Conservation (phyloP, 73 alveolate species). For the Tetrahymena malaccensis region DNA sequence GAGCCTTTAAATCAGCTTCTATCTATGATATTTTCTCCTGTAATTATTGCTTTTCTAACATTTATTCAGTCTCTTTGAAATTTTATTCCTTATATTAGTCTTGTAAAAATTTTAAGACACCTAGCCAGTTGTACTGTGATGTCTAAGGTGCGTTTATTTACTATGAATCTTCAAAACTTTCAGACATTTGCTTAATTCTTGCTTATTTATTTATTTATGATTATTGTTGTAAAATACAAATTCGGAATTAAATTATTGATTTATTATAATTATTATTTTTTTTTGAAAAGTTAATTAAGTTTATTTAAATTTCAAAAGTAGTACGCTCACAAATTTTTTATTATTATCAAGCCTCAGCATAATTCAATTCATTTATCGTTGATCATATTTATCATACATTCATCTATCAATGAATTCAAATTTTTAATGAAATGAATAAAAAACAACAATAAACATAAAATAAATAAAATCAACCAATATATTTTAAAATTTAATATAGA, state of each 20-base stretch:
- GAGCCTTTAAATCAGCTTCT: slow-evolving; percentile 47
- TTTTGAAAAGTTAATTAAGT: background rate
- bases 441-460: too few relatives aligned
- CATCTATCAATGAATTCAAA: too few relatives aligned
- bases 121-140: slow-evolving; percentile 1
- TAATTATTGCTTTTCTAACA: slow-evolving; percentile 51
- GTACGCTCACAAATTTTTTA: background rate
- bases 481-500: background rate
- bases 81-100: slow-evolving; percentile 42
- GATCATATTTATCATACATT: background rate
- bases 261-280: background rate
- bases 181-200: background rate
- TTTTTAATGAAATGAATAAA: too few relatives aligned
- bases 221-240: background rate
- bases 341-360: background rate
- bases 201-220: background rate
- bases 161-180: background rate
- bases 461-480: too few relatives aligned
- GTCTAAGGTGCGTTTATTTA: background rate
- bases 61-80: slow-evolving; percentile 61
- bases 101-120: slow-evolving; percentile 39
- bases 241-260: background rate
- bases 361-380: too few relatives aligned
- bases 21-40: slow-evolving; percentile 27
- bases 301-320: background rate